Conservation (phyloP, 2,329 filamentous ascomycete species). For the Elsinoe fawcettii region DNA sequence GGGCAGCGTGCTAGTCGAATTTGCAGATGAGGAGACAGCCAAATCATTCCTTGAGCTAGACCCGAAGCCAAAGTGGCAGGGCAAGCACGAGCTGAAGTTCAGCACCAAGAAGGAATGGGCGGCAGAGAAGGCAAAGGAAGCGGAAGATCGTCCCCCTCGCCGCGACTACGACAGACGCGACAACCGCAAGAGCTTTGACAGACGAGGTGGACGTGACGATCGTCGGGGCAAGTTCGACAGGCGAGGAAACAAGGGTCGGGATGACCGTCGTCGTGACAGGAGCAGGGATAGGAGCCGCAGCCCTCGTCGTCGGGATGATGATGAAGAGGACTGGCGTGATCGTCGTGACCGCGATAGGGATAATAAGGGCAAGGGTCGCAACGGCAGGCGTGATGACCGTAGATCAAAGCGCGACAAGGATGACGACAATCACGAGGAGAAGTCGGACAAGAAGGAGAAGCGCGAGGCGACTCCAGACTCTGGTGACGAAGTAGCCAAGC, state of each 20-base stretch:
- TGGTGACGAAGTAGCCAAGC: conserved; percentile 6
- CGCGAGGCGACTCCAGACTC: conserved; percentile 14
- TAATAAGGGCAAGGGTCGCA: conserved; percentile 1
- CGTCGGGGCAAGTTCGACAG: conserved; percentile 6
- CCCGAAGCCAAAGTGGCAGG: conserved; percentile 77
- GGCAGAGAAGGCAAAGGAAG: conserved; percentile 37
- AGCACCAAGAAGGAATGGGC: conserved; percentile 86
- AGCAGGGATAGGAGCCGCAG: conserved; percentile 10
- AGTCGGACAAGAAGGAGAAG: conserved; percentile 7
- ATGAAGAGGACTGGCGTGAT: conserved; percentile 21
- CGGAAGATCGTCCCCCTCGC: conserved; percentile 29
- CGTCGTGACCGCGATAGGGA: conserved; percentile 9
- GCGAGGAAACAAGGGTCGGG: background rate
- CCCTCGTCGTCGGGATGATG: conserved; percentile 17
- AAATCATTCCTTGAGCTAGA: conserved; percentile 74
- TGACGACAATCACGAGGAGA: conserved; percentile 17
- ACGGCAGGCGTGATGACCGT: conserved; percentile 3
- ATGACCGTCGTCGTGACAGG: conserved; percentile 1
- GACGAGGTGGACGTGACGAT: background rate
- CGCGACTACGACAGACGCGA: conserved; percentile 25
- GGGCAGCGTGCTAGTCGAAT: conserved; percentile 93
- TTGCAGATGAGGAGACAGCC: conserved; percentile 67
- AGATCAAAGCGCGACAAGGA: conserved; percentile 18
- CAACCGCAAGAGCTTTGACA: conserved; percentile 21
- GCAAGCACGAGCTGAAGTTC: conserved; percentile 55